Evolutionary conservation across 2,329 filamentous ascomycete species (phyloP).

Genomic region (Tolypocladium cylindrosporum): DNA sequence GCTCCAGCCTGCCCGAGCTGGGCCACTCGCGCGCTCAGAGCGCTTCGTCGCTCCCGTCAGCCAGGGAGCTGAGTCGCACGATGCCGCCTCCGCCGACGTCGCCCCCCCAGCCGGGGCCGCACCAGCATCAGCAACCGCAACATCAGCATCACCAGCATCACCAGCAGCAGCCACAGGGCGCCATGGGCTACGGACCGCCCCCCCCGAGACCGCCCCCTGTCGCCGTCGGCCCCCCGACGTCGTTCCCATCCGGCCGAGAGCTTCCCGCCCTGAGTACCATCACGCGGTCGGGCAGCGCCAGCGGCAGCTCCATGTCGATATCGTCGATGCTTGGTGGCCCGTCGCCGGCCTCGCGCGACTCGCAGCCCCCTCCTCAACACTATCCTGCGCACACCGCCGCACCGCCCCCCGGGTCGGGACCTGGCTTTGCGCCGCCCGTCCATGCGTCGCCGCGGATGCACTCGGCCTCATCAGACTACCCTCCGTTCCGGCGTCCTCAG

Average conservation of each 20-base stretch:
- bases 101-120: constrained; percentile 27
- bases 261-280: constrained; percentile 41
- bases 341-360: constrained; percentile 31
- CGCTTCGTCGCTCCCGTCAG: constrained; percentile 32
- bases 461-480: constrained; percentile 47
- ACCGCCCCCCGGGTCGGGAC: constrained; percentile 28
- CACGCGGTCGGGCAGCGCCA: constrained; percentile 32
- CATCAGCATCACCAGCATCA: constrained; percentile 18
- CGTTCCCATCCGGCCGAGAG: constrained; percentile 40
- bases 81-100: constrained; percentile 37
- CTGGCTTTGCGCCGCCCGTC: constrained; percentile 35
- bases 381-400: constrained; percentile 28
- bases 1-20: constrained; percentile 18
- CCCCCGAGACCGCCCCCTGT: constrained; percentile 34
- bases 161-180: constrained; percentile 20
- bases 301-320: constrained; percentile 50
- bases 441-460: constrained; percentile 49
- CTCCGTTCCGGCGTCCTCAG: constrained; percentile 54
- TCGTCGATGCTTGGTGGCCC: constrained; percentile 49
- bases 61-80: constrained; percentile 24
- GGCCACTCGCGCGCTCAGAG: constrained; percentile 32
- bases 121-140: constrained; percentile 15
- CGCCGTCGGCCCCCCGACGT: constrained; percentile 30
- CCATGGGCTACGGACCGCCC: constrained; percentile 32
- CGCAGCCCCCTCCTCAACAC: constrained; percentile 26